These are phyloP conservation scores for Plantago ovata DNA, from an alignment of 257 asterid genomes.

Conservation along the genomic window DNA sequence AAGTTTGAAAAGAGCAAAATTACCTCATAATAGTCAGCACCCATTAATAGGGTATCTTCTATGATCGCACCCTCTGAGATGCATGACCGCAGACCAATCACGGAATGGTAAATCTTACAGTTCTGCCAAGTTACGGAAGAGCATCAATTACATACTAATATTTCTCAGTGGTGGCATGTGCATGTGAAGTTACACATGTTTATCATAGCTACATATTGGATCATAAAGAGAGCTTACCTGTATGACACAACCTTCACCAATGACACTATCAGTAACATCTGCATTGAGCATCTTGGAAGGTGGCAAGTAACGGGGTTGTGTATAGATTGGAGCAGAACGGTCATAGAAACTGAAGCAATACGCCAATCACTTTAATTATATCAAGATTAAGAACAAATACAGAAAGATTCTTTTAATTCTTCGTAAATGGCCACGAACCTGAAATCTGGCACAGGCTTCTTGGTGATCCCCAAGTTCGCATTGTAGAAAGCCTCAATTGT, in stretches of 20 bases:
- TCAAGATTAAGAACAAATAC: neutral
- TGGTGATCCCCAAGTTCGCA: slow-evolving; percentile 62
- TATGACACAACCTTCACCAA: slow-evolving; percentile 65
- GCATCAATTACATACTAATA: neutral
- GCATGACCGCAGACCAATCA: slow-evolving; percentile 63
- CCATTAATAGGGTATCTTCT: slow-evolving; percentile 65
- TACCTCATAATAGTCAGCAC: slow-evolving; percentile 80
- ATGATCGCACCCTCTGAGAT: slow-evolving; percentile 69
- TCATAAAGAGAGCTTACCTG: slow-evolving; percentile 25
- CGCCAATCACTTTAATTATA: neutral
- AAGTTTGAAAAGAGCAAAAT: neutral
- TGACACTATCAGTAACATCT: slow-evolving; percentile 64
- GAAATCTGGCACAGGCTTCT: slow-evolving; percentile 63
- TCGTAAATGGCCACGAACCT: slow-evolving; percentile 25
- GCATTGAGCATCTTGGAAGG: slow-evolving; percentile 68
- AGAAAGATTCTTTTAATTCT: neutral
- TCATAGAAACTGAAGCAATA: slow-evolving; percentile 47
- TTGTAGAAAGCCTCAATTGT: slow-evolving; percentile 67
- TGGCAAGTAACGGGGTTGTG: slow-evolving; percentile 62
- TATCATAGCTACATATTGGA: neutral
- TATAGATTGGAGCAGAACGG: slow-evolving; percentile 60
- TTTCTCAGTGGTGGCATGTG: too few species aligned
- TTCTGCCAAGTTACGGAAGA: slow-evolving; percentile 29
- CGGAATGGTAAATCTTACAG: slow-evolving; percentile 65
- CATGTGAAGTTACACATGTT: too few species aligned